Conservation (phyloP, 176 grass and related monocot species). For the Bromus sterilis region DNA sequence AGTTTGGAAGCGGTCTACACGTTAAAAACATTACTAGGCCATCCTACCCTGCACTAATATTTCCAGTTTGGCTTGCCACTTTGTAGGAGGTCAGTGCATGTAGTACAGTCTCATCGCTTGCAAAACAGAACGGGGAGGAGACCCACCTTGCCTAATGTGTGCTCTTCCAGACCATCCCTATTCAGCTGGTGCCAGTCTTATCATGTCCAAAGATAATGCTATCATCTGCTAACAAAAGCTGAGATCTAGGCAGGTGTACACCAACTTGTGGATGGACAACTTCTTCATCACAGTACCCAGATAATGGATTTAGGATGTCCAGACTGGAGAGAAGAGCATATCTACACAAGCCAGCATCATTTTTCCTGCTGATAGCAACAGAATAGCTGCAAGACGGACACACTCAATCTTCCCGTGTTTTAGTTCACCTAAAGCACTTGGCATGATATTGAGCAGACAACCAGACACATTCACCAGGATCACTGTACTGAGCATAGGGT, state of each 20-base stretch:
- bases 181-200: not conserved
- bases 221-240: not conserved
- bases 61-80: constrained; percentile 2
- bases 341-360: not conserved
- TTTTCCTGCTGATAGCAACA: not conserved
- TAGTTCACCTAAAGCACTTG: not conserved
- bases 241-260: not conserved
- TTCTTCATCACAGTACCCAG: not conserved
- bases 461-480: not conserved
- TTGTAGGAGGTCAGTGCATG: not conserved
- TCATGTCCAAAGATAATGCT: not conserved
- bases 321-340: not conserved
- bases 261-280: not conserved
- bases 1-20: not conserved
- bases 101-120: not conserved
- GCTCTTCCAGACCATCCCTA: not conserved
- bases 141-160: not conserved
- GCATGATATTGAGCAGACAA: not conserved
- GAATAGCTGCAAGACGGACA: not conserved
- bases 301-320: not conserved
- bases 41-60: not conserved
- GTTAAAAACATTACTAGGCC: not conserved
- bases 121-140: not conserved
- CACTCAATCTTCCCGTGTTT: not conserved
- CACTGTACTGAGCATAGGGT: not conserved